Evolutionary conservation across 257 asterid species (phyloP).

Genomic region (Solanum etuberosum): DNA sequence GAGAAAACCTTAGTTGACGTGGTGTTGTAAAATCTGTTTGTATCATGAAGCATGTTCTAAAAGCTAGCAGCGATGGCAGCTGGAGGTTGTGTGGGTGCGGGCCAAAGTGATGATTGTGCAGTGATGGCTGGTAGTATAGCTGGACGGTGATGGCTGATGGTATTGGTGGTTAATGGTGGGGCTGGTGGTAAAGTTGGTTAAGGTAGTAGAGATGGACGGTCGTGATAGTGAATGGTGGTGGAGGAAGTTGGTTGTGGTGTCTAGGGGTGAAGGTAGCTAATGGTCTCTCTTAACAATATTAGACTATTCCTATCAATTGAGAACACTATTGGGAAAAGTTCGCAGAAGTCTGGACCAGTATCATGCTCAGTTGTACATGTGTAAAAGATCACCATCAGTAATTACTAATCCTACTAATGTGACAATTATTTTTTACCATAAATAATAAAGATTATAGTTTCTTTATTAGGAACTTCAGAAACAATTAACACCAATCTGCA

Average conservation of each 20-base stretch:
- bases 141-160: not conserved
- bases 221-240: not conserved
- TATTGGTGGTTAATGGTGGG: not conserved
- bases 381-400: not conserved
- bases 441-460: not conserved
- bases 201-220: not conserved
- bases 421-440: not conserved
- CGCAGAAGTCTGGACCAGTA: not conserved
- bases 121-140: not conserved
- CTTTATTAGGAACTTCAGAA: not conserved
- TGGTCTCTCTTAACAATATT: not conserved
- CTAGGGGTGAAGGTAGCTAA: not conserved
- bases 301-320: not conserved
- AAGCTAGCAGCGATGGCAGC: not conserved
- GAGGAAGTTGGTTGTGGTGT: not conserved
- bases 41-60: not conserved
- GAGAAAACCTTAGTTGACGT: not conserved
- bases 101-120: not conserved
- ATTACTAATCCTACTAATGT: not conserved
- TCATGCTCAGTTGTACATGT: not conserved
- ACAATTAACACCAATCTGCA: not conserved
- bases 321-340: not conserved
- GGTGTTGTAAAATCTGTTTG: not conserved
- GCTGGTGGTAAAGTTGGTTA: not conserved
- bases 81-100: not conserved